Conservation (phyloP, 345 rosid genomes). For the Brassica incana region DNA sequence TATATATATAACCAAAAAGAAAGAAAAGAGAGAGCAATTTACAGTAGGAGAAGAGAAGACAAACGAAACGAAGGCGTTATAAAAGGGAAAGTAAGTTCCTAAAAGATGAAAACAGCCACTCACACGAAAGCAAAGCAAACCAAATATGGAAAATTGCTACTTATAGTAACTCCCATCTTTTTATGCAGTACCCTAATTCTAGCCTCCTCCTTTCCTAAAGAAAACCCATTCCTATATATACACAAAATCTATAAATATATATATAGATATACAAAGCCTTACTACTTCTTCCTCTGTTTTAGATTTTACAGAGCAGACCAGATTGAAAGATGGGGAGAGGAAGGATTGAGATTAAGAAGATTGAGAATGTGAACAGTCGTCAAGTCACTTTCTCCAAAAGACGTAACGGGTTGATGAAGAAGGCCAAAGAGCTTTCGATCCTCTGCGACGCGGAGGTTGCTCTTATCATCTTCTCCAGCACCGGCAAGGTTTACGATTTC, state of each 20-base stretch:
- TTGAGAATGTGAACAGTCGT: conserved; percentile 93
- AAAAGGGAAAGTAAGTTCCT: conserved; percentile 20
- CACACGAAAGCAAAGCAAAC: conserved; percentile 38
- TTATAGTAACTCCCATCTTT: conserved; percentile 39
- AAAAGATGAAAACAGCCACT: conserved; percentile 40
- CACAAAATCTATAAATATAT: neutral
- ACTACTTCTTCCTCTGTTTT: neutral
- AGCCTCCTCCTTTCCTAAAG: conserved; percentile 32
- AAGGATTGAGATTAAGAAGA: conserved; percentile 87
- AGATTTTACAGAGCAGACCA: conserved; percentile 3
- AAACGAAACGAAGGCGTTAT: conserved; percentile 26
- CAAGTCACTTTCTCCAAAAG: conserved; percentile 97
- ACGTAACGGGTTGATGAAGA: conserved; percentile 80
- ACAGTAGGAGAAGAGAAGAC: neutral
- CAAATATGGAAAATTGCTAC: conserved; percentile 41
- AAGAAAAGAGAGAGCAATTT: neutral
- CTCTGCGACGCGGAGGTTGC: conserved; percentile 97
- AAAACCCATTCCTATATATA: conserved; percentile 24
- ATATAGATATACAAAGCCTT: conserved; percentile 3
- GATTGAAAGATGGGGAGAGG: conserved; percentile 75
- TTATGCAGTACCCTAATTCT: conserved; percentile 36
- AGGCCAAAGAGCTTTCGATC: conserved; percentile 81
- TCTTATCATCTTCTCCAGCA: conserved; percentile 81
- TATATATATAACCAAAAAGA: neutral
- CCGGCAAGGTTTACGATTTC: conserved; percentile 84